Percentiles rank a stretch among this genome's conserved stretches.
phyloP scores from a whole-genome alignment of 1,284 basidiomycete genomes.

The Leccinum pachyderme region DNA sequence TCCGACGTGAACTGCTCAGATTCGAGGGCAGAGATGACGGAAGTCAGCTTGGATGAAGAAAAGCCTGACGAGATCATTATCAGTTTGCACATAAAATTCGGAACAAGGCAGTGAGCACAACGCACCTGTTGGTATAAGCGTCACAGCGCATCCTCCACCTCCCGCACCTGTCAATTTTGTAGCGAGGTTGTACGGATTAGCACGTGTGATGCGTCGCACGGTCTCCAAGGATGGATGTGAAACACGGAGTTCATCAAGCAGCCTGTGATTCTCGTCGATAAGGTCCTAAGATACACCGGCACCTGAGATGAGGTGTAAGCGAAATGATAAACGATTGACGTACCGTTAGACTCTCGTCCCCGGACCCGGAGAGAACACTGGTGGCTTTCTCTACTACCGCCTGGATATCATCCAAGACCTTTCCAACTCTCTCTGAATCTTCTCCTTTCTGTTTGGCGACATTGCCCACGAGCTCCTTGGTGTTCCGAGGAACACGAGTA shows the following conservation, averaged over 20 bases:
- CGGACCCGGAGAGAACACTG: conserved; percentile 62
- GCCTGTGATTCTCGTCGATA: conserved; percentile 86
- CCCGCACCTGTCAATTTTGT: conserved; percentile 99
- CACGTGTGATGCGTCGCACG: conserved; percentile 71
- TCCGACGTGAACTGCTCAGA: conserved; percentile 40
- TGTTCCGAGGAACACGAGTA: conserved; percentile 89
- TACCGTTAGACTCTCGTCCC: conserved; percentile 43
- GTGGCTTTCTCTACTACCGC: conserved; percentile 79
- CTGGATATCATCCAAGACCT: conserved; percentile 77
- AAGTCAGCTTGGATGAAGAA: conserved; percentile 52
- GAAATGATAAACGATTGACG: conserved; percentile 36
- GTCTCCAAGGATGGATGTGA: conserved; percentile 87
- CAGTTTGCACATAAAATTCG: conserved; percentile 5
- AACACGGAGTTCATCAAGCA: conserved; percentile 89
- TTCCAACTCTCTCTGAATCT: conserved; percentile 78
- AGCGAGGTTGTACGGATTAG: conserved; percentile 66
- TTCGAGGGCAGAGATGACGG: conserved; percentile 58
- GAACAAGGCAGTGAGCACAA: conserved; percentile 20
- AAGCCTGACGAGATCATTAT: conserved; percentile 45
- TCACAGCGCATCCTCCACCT: conserved; percentile 98
- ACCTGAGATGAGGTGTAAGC: conserved; percentile 1
- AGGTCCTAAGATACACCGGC: conserved; percentile 49
- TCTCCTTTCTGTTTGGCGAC: conserved; percentile 75
- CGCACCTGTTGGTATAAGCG: conserved; percentile 87
- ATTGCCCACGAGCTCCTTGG: conserved; percentile 90